phyloP scores from a whole-genome alignment of 176 grass and related monocot genomes.

The Zea luxurians region DNA sequence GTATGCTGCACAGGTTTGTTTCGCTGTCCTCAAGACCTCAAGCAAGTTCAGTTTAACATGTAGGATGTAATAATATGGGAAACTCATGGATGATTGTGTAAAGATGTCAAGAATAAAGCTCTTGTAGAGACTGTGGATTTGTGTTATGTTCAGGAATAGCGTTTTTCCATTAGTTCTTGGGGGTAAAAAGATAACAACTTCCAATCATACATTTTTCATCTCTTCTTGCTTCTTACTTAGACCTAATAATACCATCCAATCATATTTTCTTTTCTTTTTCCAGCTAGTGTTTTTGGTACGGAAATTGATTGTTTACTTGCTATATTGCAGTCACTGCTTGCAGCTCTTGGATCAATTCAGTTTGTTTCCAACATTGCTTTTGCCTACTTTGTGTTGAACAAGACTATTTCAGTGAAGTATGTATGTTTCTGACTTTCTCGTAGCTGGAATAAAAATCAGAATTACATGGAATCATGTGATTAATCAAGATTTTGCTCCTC shows the following conservation, averaged over 20 bases:
- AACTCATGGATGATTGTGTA: constrained; percentile 18
- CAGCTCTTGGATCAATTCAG: constrained; percentile 96
- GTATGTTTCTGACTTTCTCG: constrained; percentile 44
- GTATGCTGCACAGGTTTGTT: constrained; percentile 90
- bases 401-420: constrained; percentile 90
- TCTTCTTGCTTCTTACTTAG: constrained; percentile 22
- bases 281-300: not conserved
- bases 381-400: constrained; percentile 95
- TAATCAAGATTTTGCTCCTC: constrained; percentile 34
- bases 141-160: not conserved
- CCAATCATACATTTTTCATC: not conserved
- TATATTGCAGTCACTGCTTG: constrained; percentile 93
- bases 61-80: not conserved
- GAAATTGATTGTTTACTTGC: constrained; percentile 37
- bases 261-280: constrained; percentile 24
- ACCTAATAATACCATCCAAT: not conserved
- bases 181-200: not conserved
- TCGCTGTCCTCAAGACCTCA: constrained; percentile 14
- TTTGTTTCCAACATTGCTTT: constrained; percentile 98
- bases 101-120: not conserved
- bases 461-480: constrained; percentile 29
- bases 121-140: not conserved
- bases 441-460: constrained; percentile 26
- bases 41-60: constrained; percentile 15
- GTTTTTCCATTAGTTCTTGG: not conserved